Conservation (phyloP, 2,329 filamentous ascomycete species). For the Colletotrichum horii region DNA sequence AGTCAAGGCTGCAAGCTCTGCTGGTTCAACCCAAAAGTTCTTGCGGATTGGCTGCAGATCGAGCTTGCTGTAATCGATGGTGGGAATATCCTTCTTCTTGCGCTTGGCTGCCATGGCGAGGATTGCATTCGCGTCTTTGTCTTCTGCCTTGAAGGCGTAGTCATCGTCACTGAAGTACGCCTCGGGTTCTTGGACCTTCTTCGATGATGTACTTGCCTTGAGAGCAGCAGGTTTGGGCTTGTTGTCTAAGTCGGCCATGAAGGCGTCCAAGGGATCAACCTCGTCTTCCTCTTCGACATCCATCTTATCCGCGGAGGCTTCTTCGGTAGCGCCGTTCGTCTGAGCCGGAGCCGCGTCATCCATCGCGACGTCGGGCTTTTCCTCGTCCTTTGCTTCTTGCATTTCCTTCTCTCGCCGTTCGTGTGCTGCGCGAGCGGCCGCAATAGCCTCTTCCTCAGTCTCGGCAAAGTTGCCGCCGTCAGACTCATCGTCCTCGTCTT, state of each 20-base stretch:
- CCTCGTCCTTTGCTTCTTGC: conserved; percentile 47
- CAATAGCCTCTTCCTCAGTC: conserved; percentile 86
- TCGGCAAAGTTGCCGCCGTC: conserved; percentile 79
- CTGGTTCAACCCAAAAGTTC: conserved; percentile 92
- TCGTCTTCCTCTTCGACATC: conserved; percentile 64
- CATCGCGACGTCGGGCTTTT: conserved; percentile 30
- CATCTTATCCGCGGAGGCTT: conserved; percentile 50
- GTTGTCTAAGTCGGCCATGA: conserved; percentile 75
- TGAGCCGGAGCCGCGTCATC: conserved; percentile 13
- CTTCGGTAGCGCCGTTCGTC: conserved; percentile 28
- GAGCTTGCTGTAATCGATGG: conserved; percentile 84
- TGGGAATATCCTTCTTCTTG: conserved; percentile 96
- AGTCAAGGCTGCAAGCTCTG: conserved; percentile 81
- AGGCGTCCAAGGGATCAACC: conserved; percentile 92
- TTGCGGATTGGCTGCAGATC: conserved; percentile 87
- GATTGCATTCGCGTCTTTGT: conserved; percentile 52
- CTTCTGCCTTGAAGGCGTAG: conserved; percentile 56
- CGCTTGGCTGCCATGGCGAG: conserved; percentile 65
- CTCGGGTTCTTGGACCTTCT: conserved; percentile 72
- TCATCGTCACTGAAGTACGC: conserved; percentile 92
- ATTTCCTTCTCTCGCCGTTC: conserved; percentile 79
- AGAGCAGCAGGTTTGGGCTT: conserved; percentile 30
- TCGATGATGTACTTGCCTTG: conserved; percentile 39
- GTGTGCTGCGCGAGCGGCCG: conserved; percentile 83
- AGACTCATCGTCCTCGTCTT: conserved; percentile 73